Base-by-base conservation (phyloP, 495 filamentous ascomycete genomes). In the Choiromyces venosus region DNA sequence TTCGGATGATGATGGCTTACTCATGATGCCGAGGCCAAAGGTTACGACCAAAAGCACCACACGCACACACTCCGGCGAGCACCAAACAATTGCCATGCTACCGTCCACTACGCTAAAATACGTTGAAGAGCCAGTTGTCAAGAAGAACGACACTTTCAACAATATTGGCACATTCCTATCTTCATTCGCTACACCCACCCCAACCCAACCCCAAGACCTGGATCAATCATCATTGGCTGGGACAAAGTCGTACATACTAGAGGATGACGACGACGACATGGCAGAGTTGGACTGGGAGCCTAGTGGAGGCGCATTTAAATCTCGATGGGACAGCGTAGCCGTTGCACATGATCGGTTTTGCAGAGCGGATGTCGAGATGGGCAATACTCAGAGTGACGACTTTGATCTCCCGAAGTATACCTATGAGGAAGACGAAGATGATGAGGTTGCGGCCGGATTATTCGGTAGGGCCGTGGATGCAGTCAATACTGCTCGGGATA, bases 401-500 rank as follows among this genome's bases (percentile, higher is more conserved):
- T 80, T 80, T 64, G 71, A 80, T 46, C 68, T 80, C 21, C 81
- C 82, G 44, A 75, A 78, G 44, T 82, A 79, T 65, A 74, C 93
- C 1, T 90, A 90, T 71, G 90, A 94, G 38, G 88, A 91, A 56
- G 87, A 88, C 71, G 91, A 94, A 66, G 84, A 88, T 7, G 89
- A 91, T 70, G 78, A 79, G 38, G 72, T 84, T 1, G 83, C 86
- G 14, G 85, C 84, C 65, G 83, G 87, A 38, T 83, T 98, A 44
- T 87, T 97, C 75, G 92, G 92, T 72, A 88, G 90, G 75, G 90
- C 97, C 35, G 89, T 95, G 79, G 92, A 98, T 82, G 95, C 93
- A 61, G 92, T 99, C 79, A 97, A 99, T 84, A 98, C 94, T 10
- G 94, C 94, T 64, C 90, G 90, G 76, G 95, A 99, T 78, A 99